Base-by-base conservation (phyloP, 78 protist species). In the Capsaspora owczarzaki region DNA sequence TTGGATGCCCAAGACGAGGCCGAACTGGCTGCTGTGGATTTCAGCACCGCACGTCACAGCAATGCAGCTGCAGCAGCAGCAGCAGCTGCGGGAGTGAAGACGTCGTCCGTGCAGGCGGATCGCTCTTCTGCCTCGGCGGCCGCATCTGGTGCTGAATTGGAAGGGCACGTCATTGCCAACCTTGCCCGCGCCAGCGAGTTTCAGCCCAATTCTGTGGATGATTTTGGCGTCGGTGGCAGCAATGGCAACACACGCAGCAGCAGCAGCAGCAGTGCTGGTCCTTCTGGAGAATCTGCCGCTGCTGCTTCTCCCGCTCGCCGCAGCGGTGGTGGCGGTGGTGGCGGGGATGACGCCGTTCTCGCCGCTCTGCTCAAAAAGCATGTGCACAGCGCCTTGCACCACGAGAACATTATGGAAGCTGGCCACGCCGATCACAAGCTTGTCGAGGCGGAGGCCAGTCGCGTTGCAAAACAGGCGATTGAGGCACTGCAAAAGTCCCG, bases 361-460 rank as follows among this genome's bases (percentile, higher is more conserved):
- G 2, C 37, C 31, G 23, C 27, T 43, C 31, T 41, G 51, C 3
- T 40, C 19, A 69, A 25, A 49, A 69, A 12, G 51, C 40, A 29
- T 1, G 75, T 37, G 75, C 74, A 72, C 61, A n/a, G 72, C 33
- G 63, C 83, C 10, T 35, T 84, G 12, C 33, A 69, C n/a, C 87
- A 84, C 80, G 87, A 84, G 46, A 0, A 6, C 19, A 49, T 83
- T 35, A n/a, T 83, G 53, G 47, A 60, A 3, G 68, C 72, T 12
- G 0, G 68, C 14, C 33, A 19, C 0, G 61, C 68, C 10, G 85
- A 74, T 0, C 38, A 8, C 47, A 46, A 19, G 8, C 38, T 81
- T 25, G 56, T 71, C 8, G 35, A 49, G 38, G 3, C 40, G 25
- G 85, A 81, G 38, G 85, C 80, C 14, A 41, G n/a, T n/a, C 29